Percentiles rank a stretch among this genome's conserved stretches.
These are phyloP conservation scores for Asclepias syriaca DNA, from an alignment of 257 asterid genomes.

Conservation along the genomic window DNA sequence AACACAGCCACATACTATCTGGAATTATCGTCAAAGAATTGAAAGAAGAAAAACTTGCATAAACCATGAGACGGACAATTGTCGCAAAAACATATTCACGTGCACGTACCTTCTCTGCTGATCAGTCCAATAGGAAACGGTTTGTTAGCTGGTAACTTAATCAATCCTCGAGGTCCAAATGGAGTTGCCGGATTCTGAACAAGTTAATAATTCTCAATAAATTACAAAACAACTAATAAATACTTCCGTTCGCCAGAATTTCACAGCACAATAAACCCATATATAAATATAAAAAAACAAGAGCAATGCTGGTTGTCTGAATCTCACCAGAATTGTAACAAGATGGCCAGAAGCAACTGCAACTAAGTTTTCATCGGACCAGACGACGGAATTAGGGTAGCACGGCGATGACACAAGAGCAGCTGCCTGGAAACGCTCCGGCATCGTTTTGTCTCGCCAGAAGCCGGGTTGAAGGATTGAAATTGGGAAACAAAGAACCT, in stretches of 20 bases:
- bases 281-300: background rate
- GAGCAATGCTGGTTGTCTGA: background rate
- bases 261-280: background rate
- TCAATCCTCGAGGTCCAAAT: slow-evolving; percentile 65
- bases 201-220: background rate
- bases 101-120: slow-evolving; percentile 47
- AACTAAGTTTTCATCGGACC: slow-evolving; percentile 88
- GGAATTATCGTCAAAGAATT: background rate
- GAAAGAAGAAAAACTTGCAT: background rate
- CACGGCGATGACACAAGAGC: slow-evolving; percentile 52
- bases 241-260: background rate
- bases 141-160: slow-evolving; percentile 46
- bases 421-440: slow-evolving; percentile 58
- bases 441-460: slow-evolving; percentile 26
- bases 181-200: slow-evolving; percentile 33
- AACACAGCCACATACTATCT: background rate
- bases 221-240: background rate
- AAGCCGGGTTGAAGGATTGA: background rate
- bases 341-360: slow-evolving; percentile 71
- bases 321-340: slow-evolving; percentile 59
- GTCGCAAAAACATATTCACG: background rate
- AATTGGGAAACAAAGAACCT: background rate
- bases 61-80: background rate
- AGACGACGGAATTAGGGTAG: slow-evolving; percentile 67
- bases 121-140: slow-evolving; percentile 75